Evolutionary conservation across 192 early-diverging fungal species (phyloP).

Genomic region (Podila epicladia): DNA sequence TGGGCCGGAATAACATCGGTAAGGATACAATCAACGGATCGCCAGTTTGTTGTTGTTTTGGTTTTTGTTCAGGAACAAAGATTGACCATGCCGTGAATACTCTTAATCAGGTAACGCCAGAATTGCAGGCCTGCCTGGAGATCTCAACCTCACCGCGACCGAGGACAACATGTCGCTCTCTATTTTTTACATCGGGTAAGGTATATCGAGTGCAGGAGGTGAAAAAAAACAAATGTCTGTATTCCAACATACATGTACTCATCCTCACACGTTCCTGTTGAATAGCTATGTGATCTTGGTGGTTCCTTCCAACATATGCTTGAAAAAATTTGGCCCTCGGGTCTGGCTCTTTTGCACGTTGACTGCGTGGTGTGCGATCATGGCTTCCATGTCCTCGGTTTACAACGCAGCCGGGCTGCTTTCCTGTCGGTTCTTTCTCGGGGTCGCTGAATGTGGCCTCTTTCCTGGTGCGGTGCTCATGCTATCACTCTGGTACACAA

Average conservation of each 20-base stretch:
- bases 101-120: too few relatives aligned
- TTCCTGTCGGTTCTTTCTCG: conserved; percentile 59
- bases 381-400: not conserved
- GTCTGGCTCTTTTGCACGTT: not conserved
- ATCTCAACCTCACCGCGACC: too few relatives aligned
- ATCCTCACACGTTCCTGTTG: too few relatives aligned
- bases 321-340: not conserved
- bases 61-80: too few relatives aligned
- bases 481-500: conserved; percentile 58
- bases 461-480: conserved; percentile 32
- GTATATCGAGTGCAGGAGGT: not conserved
- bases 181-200: too few relatives aligned
- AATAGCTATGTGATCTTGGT: conserved; percentile 51
- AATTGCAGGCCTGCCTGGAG: too few relatives aligned
- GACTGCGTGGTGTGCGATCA: not conserved
- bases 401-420: conserved; percentile 39
- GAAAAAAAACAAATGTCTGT: not conserved
- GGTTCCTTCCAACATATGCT: conserved; percentile 68
- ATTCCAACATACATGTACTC: not conserved
- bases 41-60: not conserved
- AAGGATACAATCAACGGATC: not conserved
- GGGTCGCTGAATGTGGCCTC: conserved; percentile 59
- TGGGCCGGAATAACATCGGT: not conserved
- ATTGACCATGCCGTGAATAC: too few relatives aligned
- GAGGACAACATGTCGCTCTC: too few relatives aligned